Base-by-base conservation (phyloP, 1,284 basidiomycete genomes). In the Ustilago nuda region DNA sequence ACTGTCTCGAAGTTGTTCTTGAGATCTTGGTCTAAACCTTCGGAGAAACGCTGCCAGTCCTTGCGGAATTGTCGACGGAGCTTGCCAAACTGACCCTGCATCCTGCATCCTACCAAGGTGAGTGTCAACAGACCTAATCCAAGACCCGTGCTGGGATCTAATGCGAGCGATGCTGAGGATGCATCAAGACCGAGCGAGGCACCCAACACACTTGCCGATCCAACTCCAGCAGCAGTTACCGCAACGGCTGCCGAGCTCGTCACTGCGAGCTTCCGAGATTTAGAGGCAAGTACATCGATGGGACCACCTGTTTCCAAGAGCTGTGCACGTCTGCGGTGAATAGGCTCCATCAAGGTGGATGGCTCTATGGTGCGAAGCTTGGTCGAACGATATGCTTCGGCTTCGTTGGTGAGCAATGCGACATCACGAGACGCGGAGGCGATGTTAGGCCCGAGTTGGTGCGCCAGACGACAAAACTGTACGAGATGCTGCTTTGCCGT, bases 21-120 rank as follows among this genome's bases (percentile, higher is more conserved):
- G 23, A 77, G 61, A 56, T 84, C 82, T n/a, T 73, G 66, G 43
- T 84, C 82, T 2, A 80, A 57, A 6, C 76, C 81, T 13, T 74
- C 48, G 8, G 74, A 76, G 13, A 81, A 59, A 5, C 80, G 67
- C 43, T 82, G 80, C 82, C 82, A 83, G 41, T 87, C 85, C n/a
- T 63, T 55, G 36, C 82, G 78, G 66, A 87, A 87, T 17, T 72
- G 66, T 23, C 62, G 62, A 59, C 85, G 79, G 2, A 77, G 76
- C 53, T 80, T 81, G 58, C 70, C 73, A 82, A 83, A 87, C 19
- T 75, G 56, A 2, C 82, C 78, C 67, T 87, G 86, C 62, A 87
- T 60, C n/a, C 74, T 72, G 81, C 83, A 87, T 8, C 81, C 84
- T 9, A 73, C 76, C 19, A 82, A 13, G 7, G 75, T 77, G 7